These are phyloP conservation scores for Lactarius vividus DNA, from an alignment of 768 basidiomycete species.

Conservation along the genomic window DNA sequence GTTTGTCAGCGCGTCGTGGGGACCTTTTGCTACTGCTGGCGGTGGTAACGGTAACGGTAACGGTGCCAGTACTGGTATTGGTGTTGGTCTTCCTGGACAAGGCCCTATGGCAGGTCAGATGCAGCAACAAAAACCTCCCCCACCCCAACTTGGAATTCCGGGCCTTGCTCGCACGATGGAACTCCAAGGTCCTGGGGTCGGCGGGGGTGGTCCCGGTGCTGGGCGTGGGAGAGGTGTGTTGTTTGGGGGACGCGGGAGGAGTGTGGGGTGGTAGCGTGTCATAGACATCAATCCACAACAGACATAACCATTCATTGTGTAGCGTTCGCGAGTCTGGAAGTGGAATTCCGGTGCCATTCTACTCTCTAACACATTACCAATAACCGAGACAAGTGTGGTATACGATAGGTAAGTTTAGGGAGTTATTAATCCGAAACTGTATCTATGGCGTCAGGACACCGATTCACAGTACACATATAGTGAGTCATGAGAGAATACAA, in stretches of 20 bases:
- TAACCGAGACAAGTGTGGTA: neutral
- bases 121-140: constrained; percentile 33
- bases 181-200: constrained; percentile 20
- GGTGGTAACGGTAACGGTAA: constrained; percentile 15
- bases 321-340: neutral
- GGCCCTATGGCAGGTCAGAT: constrained; percentile 22
- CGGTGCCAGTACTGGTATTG: constrained; percentile 1
- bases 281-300: neutral
- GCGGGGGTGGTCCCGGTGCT: constrained; percentile 2
- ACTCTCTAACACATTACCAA: constrained; percentile 11
- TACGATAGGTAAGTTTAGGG: constrained; percentile 7
- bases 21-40: neutral
- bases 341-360: constrained; percentile 1
- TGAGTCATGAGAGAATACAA: constrained; percentile 9
- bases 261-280: constrained; percentile 18
- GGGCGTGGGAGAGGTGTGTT: constrained; percentile 23
- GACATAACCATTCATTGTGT: neutral
- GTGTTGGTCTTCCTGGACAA: constrained; percentile 13
- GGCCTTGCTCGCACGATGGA: constrained; percentile 22
- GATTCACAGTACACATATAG: constrained; percentile 1
- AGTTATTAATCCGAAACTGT: constrained; percentile 9
- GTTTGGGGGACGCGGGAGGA: constrained; percentile 27
- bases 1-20: constrained; percentile 26
- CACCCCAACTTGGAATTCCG: constrained; percentile 32
- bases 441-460: constrained; percentile 8